Percentiles rank a stretch among this genome's conserved stretches.
Evolutionary conservation across 2,329 filamentous ascomycete genomes (phyloP).

Genomic region (Hypoxylon sp.): DNA sequence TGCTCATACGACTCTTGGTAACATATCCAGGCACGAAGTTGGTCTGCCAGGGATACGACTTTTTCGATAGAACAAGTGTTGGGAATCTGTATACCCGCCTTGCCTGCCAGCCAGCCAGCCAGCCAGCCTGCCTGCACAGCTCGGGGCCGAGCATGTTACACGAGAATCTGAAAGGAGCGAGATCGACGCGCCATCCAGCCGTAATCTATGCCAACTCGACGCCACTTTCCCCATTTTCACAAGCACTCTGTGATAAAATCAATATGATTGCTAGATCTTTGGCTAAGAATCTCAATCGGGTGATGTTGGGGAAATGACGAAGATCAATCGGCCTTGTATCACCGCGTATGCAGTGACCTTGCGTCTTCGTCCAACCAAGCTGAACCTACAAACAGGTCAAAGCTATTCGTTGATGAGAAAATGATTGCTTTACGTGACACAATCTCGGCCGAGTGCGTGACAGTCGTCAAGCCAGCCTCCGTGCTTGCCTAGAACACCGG

Average conservation of each 20-base stretch:
- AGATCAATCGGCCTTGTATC: background rate
- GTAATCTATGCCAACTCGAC: background rate
- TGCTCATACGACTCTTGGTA: background rate
- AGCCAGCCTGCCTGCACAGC: too few relatives aligned
- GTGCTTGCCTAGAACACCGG: background rate
- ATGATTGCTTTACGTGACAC: background rate
- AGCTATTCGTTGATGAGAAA: background rate
- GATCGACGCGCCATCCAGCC: constrained; percentile 18
- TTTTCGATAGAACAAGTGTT: background rate
- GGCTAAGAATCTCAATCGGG: background rate
- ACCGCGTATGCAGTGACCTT: background rate
- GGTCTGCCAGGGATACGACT: background rate
- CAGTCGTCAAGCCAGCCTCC: background rate
- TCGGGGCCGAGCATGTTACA: background rate
- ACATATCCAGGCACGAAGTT: background rate
- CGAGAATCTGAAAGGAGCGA: constrained; percentile 11
- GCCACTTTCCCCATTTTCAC: background rate
- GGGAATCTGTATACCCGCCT: background rate
- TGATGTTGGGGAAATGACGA: background rate
- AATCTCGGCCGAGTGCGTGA: background rate
- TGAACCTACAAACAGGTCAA: background rate
- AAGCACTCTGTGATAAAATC: background rate
- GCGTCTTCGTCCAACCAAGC: background rate
- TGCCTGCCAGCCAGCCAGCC: too few relatives aligned
- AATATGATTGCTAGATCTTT: background rate